Evolutionary conservation across 2,329 filamentous ascomycete genomes (phyloP).

Genomic region (Fusarium chuoi): DNA sequence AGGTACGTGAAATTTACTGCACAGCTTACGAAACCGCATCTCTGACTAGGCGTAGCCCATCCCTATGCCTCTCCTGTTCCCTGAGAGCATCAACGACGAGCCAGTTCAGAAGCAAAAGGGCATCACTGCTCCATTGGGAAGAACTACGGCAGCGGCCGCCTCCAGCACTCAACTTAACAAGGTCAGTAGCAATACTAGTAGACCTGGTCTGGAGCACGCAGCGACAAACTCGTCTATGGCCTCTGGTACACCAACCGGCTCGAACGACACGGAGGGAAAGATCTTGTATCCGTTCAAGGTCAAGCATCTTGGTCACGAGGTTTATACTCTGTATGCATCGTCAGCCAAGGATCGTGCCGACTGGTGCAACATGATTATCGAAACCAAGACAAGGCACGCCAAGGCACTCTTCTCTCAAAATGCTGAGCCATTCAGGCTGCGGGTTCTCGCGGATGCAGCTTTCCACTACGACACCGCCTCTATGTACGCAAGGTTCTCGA

Average conservation of each 20-base stretch:
- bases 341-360: conserved; percentile 79
- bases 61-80: conserved; percentile 92
- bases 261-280: conserved; percentile 80
- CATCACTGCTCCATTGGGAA: conserved; percentile 69
- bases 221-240: conserved; percentile 73
- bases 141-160: conserved; percentile 70
- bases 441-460: conserved; percentile 90
- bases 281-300: conserved; percentile 94
- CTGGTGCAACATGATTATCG: conserved; percentile 93
- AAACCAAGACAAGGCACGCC: conserved; percentile 94
- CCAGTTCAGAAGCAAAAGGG: conserved; percentile 86
- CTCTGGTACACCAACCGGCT: conserved; percentile 56
- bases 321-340: conserved; percentile 89
- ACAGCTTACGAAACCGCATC: background rate
- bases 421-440: conserved; percentile 91
- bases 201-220: conserved; percentile 72
- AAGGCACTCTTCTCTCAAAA: conserved; percentile 90
- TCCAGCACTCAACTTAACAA: conserved; percentile 69
- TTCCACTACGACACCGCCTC: conserved; percentile 81
- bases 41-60: conserved; percentile 70
- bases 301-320: conserved; percentile 93
- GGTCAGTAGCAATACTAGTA: conserved; percentile 62
- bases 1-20: conserved; percentile 63
- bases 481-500: conserved; percentile 66
- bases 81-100: conserved; percentile 93